phyloP scores from a whole-genome alignment of 2,329 filamentous ascomycete genomes.

The Penicillium sp. region DNA sequence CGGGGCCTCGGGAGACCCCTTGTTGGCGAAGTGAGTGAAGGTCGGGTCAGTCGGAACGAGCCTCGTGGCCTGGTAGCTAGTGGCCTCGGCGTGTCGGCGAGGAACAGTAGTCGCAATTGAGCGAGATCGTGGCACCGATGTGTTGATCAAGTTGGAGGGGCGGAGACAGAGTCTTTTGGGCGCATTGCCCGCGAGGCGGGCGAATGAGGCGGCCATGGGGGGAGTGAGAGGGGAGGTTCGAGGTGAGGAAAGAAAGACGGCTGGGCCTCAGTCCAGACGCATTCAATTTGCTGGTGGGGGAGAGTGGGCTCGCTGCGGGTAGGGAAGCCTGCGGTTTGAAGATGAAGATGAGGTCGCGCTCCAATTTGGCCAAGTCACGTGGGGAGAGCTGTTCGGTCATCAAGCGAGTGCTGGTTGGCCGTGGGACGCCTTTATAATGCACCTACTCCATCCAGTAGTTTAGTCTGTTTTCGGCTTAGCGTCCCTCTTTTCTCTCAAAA shows the following conservation, averaged over 20 bases:
- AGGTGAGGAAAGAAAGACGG: conserved; percentile 28
- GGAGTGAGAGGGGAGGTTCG: conserved; percentile 23
- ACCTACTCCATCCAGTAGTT: not conserved
- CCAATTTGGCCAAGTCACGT: conserved; percentile 44
- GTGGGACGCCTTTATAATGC: conserved; percentile 24
- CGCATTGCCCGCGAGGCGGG: conserved; percentile 62
- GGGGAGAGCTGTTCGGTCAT: conserved; percentile 40
- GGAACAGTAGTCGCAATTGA: conserved; percentile 60
- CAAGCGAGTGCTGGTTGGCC: conserved; percentile 41
- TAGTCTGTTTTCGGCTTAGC: conserved; percentile 6
- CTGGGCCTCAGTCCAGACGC: conserved; percentile 43
- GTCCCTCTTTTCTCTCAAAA: not conserved
- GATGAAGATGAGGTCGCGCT: conserved; percentile 37
- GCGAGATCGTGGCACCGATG: conserved; percentile 53
- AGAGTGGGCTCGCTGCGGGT: conserved; percentile 36
- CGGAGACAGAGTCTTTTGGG: conserved; percentile 62
- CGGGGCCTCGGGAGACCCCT: conserved; percentile 43
- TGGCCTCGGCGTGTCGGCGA: conserved; percentile 57
- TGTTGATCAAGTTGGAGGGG: conserved; percentile 51
- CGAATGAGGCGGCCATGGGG: conserved; percentile 64
- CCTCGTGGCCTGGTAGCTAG: conserved; percentile 55
- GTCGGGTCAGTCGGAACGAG: conserved; percentile 62
- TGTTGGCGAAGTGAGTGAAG: conserved; percentile 53
- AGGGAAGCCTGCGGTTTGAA: conserved; percentile 36
- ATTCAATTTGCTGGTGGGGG: conserved; percentile 37